Percentiles rank a stretch among this genome's conserved stretches.
phyloP scores from a whole-genome alignment of 1,284 basidiomycete genomes.

The Marasmius fiardii region DNA sequence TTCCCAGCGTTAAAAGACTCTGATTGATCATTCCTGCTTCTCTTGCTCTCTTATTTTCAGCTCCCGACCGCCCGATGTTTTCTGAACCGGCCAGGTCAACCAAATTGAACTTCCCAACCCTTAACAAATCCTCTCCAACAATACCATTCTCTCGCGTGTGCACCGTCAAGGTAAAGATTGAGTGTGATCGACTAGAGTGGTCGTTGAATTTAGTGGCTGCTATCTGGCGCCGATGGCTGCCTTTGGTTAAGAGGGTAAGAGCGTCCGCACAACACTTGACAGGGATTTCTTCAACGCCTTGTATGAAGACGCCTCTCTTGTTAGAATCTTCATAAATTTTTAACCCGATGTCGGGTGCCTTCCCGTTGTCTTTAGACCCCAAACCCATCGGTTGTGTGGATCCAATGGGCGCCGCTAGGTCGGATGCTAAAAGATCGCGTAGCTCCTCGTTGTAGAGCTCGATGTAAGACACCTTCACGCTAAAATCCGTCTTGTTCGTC shows the following conservation, averaged over 20 bases:
- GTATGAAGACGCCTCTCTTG: conserved; percentile 88
- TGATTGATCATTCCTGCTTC: conserved; percentile 99
- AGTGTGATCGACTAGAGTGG: conserved; percentile 95
- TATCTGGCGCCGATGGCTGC: conserved; percentile 89
- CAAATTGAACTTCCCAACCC: conserved; percentile 94
- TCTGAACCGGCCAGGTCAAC: conserved; percentile 98
- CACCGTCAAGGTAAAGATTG: conserved; percentile 96
- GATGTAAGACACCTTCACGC: conserved; percentile 92
- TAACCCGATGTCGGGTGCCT: conserved; percentile 47
- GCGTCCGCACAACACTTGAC: conserved; percentile 87
- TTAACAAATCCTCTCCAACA: conserved; percentile 85
- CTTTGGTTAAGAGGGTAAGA: conserved; percentile 81
- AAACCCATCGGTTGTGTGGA: conserved; percentile 71
- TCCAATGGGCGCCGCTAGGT: conserved; percentile 61
- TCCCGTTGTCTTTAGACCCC: conserved; percentile 39
- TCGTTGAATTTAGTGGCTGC: conserved; percentile 99
- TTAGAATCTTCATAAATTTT: conserved; percentile 93
- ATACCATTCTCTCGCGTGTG: conserved; percentile 84
- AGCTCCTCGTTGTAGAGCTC: conserved; percentile 99
- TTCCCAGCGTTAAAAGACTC: conserved; percentile 91
- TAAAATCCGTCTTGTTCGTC: conserved; percentile 74
- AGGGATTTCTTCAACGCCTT: conserved; percentile 90
- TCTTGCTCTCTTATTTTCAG: conserved; percentile 91
- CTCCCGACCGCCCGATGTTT: conserved; percentile 95
- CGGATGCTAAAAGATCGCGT: conserved; percentile 84